Percentiles rank a stretch among this genome's conserved stretches.
Conservation (phyloP, 208 protist genomes). For the Leishmania martiniquensis region DNA sequence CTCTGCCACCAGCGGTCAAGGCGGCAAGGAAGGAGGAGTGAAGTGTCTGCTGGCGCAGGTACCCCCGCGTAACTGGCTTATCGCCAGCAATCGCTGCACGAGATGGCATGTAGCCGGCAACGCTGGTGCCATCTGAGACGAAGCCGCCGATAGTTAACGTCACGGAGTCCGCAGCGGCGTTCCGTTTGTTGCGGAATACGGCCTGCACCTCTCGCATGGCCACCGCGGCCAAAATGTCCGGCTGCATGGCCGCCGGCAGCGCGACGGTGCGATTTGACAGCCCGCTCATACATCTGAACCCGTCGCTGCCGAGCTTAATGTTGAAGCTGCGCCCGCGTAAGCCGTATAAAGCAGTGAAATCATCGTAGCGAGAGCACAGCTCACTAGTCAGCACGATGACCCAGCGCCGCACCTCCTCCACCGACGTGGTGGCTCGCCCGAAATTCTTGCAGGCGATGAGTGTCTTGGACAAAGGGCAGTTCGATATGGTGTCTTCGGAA, state of each 20-base stretch:
- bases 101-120: not conserved
- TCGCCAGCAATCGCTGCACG: not conserved
- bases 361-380: constrained; percentile 55
- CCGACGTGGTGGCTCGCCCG: constrained; percentile 22
- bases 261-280: constrained; percentile 46
- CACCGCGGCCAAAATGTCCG: constrained; percentile 20
- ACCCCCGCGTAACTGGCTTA: not conserved
- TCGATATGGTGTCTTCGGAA: constrained; percentile 41
- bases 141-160: constrained; percentile 40
- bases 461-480: constrained; percentile 48
- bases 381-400: constrained; percentile 60
- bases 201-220: constrained; percentile 25
- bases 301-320: constrained; percentile 57
- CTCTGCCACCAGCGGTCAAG: not conserved
- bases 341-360: constrained; percentile 41
- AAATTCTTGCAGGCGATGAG: constrained; percentile 78
- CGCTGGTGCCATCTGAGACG: constrained; percentile 13
- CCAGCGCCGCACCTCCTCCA: constrained; percentile 52
- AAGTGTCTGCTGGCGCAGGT: constrained; percentile 22
- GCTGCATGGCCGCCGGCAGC: constrained; percentile 47
- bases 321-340: constrained; percentile 48
- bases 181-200: not conserved
- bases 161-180: constrained; percentile 23
- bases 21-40: constrained; percentile 10
- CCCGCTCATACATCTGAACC: constrained; percentile 36